Evolutionary conservation across 1,284 basidiomycete species (phyloP).

Genomic region (Microbotryomycetes sp.): DNA sequence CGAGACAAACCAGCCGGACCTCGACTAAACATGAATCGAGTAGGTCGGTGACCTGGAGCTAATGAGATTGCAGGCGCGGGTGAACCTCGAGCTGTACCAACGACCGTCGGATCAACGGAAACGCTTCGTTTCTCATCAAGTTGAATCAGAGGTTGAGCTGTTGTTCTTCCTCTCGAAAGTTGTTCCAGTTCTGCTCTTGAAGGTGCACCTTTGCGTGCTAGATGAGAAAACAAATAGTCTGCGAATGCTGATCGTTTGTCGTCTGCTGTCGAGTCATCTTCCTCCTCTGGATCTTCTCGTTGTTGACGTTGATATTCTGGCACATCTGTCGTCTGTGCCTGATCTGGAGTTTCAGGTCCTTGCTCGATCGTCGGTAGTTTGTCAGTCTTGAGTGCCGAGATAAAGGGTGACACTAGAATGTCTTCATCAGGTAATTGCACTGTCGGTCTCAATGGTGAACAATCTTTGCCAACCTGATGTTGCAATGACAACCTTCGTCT

Average conservation of each 20-base stretch:
- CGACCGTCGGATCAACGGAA: background rate
- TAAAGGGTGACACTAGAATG: conserved; percentile 24
- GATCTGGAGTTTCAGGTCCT: background rate
- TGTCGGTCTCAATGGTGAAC: too few species aligned
- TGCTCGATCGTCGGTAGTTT: background rate
- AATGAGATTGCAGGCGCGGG: background rate
- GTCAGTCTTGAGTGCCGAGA: conserved; percentile 12
- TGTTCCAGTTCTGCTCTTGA: background rate
- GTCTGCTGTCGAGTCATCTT: conserved; percentile 8
- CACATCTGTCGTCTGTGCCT: background rate
- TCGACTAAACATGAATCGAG: conserved; percentile 20
- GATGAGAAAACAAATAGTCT: conserved; percentile 32
- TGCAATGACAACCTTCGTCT: too few species aligned
- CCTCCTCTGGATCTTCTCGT: too few species aligned
- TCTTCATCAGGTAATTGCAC: conserved; percentile 4
- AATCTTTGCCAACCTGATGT: too few species aligned
- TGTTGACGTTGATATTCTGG: too few species aligned
- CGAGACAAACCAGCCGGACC: background rate
- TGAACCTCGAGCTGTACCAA: background rate
- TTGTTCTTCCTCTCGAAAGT: background rate
- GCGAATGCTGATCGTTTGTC: conserved; percentile 26
- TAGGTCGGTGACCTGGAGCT: too few species aligned
- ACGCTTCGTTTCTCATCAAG: background rate
- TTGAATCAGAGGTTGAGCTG: background rate
- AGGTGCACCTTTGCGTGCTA: conserved; percentile 1